Percentiles rank a stretch among this genome's conserved stretches.
Evolutionary conservation across 164 flowering plant genomes (phyloP).

Genomic region (Paratinospora sagittata): DNA sequence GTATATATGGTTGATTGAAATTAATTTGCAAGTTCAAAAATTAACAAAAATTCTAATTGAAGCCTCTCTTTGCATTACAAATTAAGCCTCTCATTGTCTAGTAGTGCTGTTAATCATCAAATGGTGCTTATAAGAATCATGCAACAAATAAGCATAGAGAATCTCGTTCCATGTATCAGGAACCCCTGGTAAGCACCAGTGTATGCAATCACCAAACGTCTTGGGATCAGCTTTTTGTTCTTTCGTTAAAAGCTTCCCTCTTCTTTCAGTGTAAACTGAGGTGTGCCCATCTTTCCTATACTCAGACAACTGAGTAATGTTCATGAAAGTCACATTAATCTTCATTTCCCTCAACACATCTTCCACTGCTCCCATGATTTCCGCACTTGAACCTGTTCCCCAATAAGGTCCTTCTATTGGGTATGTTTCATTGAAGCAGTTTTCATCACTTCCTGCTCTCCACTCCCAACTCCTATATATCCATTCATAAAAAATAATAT

Average conservation of each 20-base stretch:
- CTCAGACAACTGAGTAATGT: slow-evolving; percentile 84
- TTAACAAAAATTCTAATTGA: too few relatives aligned
- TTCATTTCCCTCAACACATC: slow-evolving; percentile 36
- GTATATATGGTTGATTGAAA: too few relatives aligned
- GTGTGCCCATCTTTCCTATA: slow-evolving; percentile 84
- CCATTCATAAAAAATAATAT: too few relatives aligned
- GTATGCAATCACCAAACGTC: slow-evolving; percentile 78
- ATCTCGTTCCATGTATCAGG: slow-evolving; percentile 98
- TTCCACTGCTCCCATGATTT: slow-evolving; percentile 51
- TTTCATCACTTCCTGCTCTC: slow-evolving; percentile 61
- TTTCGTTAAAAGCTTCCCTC: slow-evolving; percentile 75
- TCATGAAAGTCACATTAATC: slow-evolving; percentile 52
- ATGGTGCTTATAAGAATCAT: slow-evolving; percentile 17
- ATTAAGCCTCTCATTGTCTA: slow-evolving; percentile 3
- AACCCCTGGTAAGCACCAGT: slow-evolving; percentile 95
- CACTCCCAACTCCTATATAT: slow-evolving; percentile 89
- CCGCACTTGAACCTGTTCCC: slow-evolving; percentile 76
- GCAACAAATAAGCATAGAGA: slow-evolving; percentile 60
- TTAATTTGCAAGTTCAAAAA: too few relatives aligned
- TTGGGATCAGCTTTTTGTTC: slow-evolving; percentile 72
- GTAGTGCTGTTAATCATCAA: background rate
- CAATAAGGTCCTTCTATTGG: slow-evolving; percentile 63
- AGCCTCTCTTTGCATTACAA: too few relatives aligned
- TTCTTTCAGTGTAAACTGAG: slow-evolving; percentile 63
- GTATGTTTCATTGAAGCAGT: slow-evolving; percentile 70